A percentile compares a stretch with the other conserved stretches of the same genome.
Conservation (phyloP, 2,329 filamentous ascomycete genomes). For the Microcera coccophila region DNA sequence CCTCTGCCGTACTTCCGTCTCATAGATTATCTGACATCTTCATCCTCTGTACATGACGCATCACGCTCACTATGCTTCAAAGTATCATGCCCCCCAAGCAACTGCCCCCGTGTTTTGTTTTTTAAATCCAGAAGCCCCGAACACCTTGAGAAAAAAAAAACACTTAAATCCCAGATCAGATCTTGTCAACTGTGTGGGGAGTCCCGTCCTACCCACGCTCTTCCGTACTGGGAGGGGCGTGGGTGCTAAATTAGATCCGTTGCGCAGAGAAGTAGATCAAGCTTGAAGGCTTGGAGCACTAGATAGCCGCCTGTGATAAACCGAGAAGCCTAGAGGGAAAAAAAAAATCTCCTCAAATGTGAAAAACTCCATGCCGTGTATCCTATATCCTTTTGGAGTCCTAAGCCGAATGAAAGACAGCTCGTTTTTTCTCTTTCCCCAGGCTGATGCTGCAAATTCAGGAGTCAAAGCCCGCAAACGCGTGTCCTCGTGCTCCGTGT, state of each 20-base stretch:
- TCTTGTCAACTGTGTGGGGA: background rate
- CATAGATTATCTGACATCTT: slow-evolving; percentile 10
- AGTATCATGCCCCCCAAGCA: slow-evolving; percentile 8
- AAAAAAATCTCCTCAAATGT: background rate
- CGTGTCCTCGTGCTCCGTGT: slow-evolving; percentile 10
- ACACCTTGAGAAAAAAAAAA: slow-evolving; percentile 4
- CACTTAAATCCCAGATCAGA: slow-evolving; percentile 3
- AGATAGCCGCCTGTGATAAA: no score
- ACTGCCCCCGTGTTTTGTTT: slow-evolving; percentile 7
- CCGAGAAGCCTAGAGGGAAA: no score
- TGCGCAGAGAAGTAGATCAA: background rate
- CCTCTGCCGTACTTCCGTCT: no score
- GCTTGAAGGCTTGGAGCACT: no score
- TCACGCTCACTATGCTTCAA: slow-evolving; percentile 8
- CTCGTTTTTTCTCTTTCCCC: slow-evolving; percentile 20
- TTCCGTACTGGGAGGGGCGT: background rate
- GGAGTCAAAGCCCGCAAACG: slow-evolving; percentile 7
- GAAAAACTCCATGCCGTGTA: slow-evolving; percentile 27
- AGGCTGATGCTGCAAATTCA: slow-evolving; percentile 15
- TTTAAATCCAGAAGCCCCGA: slow-evolving; percentile 11
- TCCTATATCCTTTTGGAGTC: slow-evolving; percentile 29
- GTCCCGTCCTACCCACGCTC: background rate
- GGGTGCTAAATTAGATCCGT: background rate
- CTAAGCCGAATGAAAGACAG: slow-evolving; percentile 21
- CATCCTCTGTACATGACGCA: slow-evolving; percentile 19